phyloP scores from a whole-genome alignment of 768 basidiomycete genomes.

The Amanita phalloides region DNA sequence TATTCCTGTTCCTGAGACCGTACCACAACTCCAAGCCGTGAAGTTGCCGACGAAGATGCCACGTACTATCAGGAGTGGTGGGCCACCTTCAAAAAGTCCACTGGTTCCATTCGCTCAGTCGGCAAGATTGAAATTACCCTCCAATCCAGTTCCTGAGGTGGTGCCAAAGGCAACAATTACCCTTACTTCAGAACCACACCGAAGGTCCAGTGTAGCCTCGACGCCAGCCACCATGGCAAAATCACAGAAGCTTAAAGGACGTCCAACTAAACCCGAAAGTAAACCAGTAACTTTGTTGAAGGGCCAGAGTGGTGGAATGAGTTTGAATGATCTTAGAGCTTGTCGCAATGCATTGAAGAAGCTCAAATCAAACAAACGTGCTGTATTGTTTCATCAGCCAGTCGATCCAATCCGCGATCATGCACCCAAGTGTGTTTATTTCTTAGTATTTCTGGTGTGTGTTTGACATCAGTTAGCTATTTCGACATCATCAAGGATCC shows the following conservation, averaged over 20 bases:
- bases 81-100: conserved; percentile 28
- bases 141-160: conserved; percentile 19
- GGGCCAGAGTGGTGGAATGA: conserved; percentile 71
- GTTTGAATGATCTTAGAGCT: conserved; percentile 61
- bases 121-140: conserved; percentile 49
- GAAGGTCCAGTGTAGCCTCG: conserved; percentile 25
- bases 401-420: conserved; percentile 94
- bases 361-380: conserved; percentile 62
- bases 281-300: conserved; percentile 49
- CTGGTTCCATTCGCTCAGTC: conserved; percentile 29
- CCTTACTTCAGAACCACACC: conserved; percentile 22
- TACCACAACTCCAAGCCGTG: conserved; percentile 44
- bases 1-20: conserved; percentile 56
- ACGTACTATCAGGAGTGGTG: conserved; percentile 25
- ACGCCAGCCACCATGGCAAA: conserved; percentile 16
- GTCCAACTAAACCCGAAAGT: conserved; percentile 14
- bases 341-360: conserved; percentile 75
- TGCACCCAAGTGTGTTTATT: conserved; percentile 64
- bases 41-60: conserved; percentile 39
- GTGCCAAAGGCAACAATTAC: conserved; percentile 17
- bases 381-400: conserved; percentile 68
- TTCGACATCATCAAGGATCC: conserved; percentile 85
- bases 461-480: conserved; percentile 44
- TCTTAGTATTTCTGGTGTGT: not conserved
- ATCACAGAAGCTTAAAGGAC: conserved; percentile 18